phyloP scores from a whole-genome alignment of 2,329 filamentous ascomycete genomes.

The Aspergillus sp. region DNA sequence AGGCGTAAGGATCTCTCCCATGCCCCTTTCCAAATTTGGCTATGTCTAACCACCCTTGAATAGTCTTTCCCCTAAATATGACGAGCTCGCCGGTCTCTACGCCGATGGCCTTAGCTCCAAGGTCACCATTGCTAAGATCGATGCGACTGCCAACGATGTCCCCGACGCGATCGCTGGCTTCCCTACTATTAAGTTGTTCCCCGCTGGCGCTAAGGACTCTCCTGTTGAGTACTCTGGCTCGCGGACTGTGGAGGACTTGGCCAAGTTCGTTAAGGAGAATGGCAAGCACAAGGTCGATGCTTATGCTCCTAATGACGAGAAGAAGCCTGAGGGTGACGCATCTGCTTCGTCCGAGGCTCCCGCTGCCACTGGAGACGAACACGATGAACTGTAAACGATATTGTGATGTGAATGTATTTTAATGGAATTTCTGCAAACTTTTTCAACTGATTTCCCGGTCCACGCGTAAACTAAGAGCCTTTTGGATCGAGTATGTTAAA shows the following conservation, averaged over 20 bases:
- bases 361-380: constrained; percentile 20
- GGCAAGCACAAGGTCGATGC: constrained; percentile 78
- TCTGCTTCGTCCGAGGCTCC: constrained; percentile 18
- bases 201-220: constrained; percentile 75
- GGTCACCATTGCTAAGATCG: constrained; percentile 76
- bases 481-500: no score
- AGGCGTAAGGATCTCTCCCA: constrained; percentile 41
- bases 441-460: not conserved
- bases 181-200: constrained; percentile 98
- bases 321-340: constrained; percentile 42
- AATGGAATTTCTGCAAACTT: not conserved
- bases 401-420: constrained; percentile 1
- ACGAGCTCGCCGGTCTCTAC: constrained; percentile 54
- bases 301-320: constrained; percentile 46
- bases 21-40: not conserved
- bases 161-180: constrained; percentile 96
- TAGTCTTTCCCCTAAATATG: constrained; percentile 58
- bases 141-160: constrained; percentile 91
- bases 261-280: constrained; percentile 88
- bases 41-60: constrained; percentile 4
- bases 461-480: not conserved
- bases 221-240: constrained; percentile 81
- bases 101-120: constrained; percentile 45
- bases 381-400: constrained; percentile 33
- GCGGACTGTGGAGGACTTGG: constrained; percentile 84